Evolutionary conservation across 1,139 yeast genomes (phyloP).

Genomic region (Protomyces inouyei): DNA sequence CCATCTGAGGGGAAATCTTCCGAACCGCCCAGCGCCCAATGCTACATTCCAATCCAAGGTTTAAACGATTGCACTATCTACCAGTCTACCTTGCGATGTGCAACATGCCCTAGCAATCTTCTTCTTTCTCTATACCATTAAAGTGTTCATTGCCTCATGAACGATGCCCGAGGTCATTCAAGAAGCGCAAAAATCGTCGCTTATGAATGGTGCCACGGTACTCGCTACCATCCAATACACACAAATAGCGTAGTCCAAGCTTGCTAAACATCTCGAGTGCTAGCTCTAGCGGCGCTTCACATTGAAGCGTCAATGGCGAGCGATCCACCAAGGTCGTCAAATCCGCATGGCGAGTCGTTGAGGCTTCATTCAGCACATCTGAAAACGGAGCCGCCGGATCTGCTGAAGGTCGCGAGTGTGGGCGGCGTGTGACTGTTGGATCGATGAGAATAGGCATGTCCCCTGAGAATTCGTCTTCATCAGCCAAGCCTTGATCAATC

Average conservation of each 20-base stretch:
- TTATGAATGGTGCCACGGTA: conserved; percentile 21
- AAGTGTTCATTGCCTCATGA: background rate
- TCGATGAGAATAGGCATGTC: background rate
- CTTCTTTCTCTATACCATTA: too few species aligned
- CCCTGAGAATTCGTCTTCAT: background rate
- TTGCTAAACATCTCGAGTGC: conserved; percentile 29
- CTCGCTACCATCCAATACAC: conserved; percentile 20
- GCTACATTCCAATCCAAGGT: too few species aligned
- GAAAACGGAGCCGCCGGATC: background rate
- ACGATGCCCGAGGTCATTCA: conserved; percentile 1
- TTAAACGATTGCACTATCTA: too few species aligned
- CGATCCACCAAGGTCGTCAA: conserved; percentile 5
- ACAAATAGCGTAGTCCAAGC: conserved; percentile 26
- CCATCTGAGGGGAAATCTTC: too few species aligned
- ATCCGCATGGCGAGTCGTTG: background rate
- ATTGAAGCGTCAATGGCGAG: conserved; percentile 27
- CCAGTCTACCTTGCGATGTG: too few species aligned
- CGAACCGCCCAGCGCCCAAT: too few species aligned
- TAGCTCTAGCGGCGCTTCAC: conserved; percentile 27
- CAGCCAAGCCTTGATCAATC: background rate
- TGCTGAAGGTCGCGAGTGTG: background rate
- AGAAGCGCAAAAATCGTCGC: conserved; percentile 6
- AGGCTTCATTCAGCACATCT: background rate
- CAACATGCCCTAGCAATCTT: too few species aligned
- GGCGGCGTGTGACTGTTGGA: background rate